Base-by-base conservation (phyloP, 208 protist genomes). In the Hexamita inflata region DNA sequence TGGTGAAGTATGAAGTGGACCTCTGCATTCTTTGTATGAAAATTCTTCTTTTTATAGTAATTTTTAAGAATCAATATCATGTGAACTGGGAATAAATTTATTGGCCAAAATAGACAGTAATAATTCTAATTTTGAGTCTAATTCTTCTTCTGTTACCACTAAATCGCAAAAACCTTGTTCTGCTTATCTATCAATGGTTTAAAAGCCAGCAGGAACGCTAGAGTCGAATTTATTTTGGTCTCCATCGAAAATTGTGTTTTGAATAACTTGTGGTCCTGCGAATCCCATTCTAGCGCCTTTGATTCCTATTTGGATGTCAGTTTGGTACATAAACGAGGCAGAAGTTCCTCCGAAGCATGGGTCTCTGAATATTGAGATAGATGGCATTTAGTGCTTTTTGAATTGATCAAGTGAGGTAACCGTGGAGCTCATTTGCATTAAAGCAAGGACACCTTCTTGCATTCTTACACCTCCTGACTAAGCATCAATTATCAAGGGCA, bases 391-490 rank as follows among this genome's bases (percentile, higher is more conserved):
- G 29, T 35, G 26, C 28, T 28, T n/a, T 58, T 80, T 70, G 19
- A 74, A 15, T 15, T 19, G 15, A 38, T 66, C 60, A 66, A 66
- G 15, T 15, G 24, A 40, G 34, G 29, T 38, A 15, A 30, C 30
- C 19, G 60, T 79, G 38, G 81, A 86, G 15, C 82, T 73, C 81
- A 84, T 84, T 73, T 84, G 79, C 76, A 81, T 81, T 39, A 84
- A 80, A 26, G 82, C 45, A 26, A 86, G 26, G 19, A 82, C 81
- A 19, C 82, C 82, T 70, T 84, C 82, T 84, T 84, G 82, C 82
- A 84, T 84, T 58, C 80, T 24, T 64, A 80, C 82, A 32, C 82
- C 82, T 4, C 82, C 82, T 66, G 78, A 83, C 30, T 34, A 11
- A 53, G 60, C 49, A 34, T 76, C 75, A 34, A 84, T 59, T 29